Percentiles rank a stretch among this genome's conserved stretches.
phyloP scores from a whole-genome alignment of 164 flowering plant genomes.

The Vitis cinerea region DNA sequence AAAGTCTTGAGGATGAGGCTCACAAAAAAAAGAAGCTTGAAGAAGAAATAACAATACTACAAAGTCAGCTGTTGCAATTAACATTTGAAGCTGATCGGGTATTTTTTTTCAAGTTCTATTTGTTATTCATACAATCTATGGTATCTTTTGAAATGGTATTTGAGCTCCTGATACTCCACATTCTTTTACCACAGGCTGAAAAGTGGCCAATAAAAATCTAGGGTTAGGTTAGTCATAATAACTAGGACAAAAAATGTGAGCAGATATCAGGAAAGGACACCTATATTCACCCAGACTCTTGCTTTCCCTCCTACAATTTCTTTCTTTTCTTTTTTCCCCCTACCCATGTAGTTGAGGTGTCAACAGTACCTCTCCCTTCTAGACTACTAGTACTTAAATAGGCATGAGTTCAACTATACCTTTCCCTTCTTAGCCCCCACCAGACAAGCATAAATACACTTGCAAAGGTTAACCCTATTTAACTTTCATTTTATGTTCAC shows the following conservation, averaged over 20 bases:
- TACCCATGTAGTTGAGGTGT: too few relatives aligned
- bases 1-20: constrained; percentile 73
- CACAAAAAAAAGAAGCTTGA: constrained; percentile 74
- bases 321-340: too few relatives aligned
- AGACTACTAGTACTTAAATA: neutral
- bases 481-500: neutral
- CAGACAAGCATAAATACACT: neutral
- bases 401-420: neutral
- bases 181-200: neutral
- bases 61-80: constrained; percentile 77
- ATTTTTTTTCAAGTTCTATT: constrained; percentile 5
- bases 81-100: constrained; percentile 95
- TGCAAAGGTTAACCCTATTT: neutral
- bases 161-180: neutral
- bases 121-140: neutral
- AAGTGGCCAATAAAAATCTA: neutral
- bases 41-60: constrained; percentile 71
- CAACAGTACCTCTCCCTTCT: too few relatives aligned
- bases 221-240: neutral
- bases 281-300: neutral
- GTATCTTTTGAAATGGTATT: neutral
- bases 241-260: neutral
- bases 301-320: neutral
- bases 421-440: neutral
- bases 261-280: neutral